Conservation (phyloP, 345 rosid genomes). For the Populus davidiana region DNA sequence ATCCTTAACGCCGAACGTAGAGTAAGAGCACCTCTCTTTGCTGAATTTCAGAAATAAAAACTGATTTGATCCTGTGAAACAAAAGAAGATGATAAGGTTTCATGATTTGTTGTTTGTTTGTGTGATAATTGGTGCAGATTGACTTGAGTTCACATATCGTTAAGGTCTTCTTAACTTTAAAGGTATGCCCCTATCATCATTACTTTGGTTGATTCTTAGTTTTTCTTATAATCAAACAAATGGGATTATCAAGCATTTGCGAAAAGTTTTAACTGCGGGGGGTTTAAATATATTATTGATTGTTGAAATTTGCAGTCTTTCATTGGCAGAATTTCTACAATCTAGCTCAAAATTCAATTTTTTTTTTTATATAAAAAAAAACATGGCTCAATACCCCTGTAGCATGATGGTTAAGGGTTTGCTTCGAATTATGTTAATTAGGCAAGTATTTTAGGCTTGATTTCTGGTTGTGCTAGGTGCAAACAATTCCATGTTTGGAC, state of each 20-base stretch:
- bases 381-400: background rate
- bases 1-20: conserved; percentile 88
- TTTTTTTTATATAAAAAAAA: background rate
- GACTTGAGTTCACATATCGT: conserved; percentile 87
- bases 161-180: conserved; percentile 75
- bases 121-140: conserved; percentile 57
- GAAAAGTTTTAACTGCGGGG: background rate
- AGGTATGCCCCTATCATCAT: conserved; percentile 46
- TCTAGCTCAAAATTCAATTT: background rate
- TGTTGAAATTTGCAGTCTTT: background rate
- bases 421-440: background rate
- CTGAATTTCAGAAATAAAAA: background rate
- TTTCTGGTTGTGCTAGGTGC: background rate
- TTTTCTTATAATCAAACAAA: background rate
- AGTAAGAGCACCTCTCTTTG: conserved; percentile 34
- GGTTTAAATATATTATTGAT: background rate
- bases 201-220: background rate
- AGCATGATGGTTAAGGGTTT: background rate
- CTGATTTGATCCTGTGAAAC: background rate
- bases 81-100: background rate
- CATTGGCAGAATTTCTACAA: background rate
- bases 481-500: background rate
- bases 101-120: background rate
- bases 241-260: background rate
- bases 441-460: background rate